These are phyloP conservation scores for Phytopythium montanum DNA, from an alignment of 352 stramenopile species.

Conservation along the genomic window DNA sequence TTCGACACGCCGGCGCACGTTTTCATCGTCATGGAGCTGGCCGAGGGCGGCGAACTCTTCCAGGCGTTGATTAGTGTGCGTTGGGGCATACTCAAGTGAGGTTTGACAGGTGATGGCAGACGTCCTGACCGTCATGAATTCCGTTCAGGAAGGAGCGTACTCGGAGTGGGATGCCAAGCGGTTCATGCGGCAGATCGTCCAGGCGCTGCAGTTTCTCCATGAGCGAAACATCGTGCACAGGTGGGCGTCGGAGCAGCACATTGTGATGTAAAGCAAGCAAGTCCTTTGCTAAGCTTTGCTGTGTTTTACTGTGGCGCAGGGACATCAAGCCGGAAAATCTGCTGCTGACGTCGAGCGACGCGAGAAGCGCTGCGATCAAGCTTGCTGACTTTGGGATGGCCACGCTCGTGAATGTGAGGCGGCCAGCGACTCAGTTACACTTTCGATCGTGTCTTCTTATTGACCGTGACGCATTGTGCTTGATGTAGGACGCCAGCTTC, in stretches of 20 bases:
- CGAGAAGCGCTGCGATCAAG: constrained; percentile 69
- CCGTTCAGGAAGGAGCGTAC: constrained; percentile 52
- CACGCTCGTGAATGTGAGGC: constrained; percentile 40
- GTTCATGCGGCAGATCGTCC: constrained; percentile 44
- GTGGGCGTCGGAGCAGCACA: constrained; percentile 23
- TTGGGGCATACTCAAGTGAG: neutral
- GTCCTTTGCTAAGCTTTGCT: constrained; percentile 5
- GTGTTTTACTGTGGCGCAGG: constrained; percentile 21
- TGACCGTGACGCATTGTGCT: neutral
- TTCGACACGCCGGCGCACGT: constrained; percentile 47
- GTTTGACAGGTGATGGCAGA: neutral
- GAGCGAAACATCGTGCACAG: constrained; percentile 66
- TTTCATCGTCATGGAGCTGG: constrained; percentile 59
- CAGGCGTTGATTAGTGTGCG: constrained; percentile 51
- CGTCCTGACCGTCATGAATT: neutral
- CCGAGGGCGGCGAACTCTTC: constrained; percentile 63
- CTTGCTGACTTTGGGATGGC: constrained; percentile 83
- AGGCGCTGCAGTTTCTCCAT: constrained; percentile 64
- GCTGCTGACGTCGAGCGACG: constrained; percentile 66
- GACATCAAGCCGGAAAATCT: constrained; percentile 87
- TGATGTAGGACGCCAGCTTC: constrained; percentile 30
- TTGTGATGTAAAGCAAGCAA: constrained; percentile 11
- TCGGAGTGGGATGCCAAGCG: constrained; percentile 65
- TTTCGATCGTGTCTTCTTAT: neutral
- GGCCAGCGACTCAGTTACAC: neutral